Percentiles rank a stretch among this genome's conserved stretches.
Conservation (phyloP, 2,329 filamentous ascomycete species). For the Aspergillus awamori region DNA sequence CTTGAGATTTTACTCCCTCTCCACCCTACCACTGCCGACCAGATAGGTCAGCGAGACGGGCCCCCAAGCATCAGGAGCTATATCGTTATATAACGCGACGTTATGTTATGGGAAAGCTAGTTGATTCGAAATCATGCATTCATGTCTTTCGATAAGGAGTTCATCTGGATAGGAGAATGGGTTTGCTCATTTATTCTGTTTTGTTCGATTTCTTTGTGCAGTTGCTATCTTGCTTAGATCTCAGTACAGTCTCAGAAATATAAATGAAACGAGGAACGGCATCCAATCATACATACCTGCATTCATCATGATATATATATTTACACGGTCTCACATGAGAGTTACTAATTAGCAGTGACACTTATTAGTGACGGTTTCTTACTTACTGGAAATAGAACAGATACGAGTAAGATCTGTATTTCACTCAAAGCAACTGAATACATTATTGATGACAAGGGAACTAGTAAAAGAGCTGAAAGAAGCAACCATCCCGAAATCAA, state of each 20-base stretch:
- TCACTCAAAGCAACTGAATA: conserved; percentile 9
- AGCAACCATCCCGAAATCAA: conserved; percentile 19
- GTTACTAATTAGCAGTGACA: too few species aligned
- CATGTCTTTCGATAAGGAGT: not conserved
- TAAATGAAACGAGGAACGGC: not conserved
- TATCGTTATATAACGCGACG: not conserved
- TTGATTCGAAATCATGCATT: not conserved
- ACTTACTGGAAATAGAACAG: not conserved
- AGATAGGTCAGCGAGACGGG: not conserved
- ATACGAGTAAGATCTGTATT: not conserved
- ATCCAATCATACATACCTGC: not conserved
- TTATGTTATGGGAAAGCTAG: not conserved
- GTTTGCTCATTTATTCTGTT: not conserved
- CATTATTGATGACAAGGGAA: not conserved
- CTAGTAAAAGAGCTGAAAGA: conserved; percentile 16
- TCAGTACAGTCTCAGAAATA: conserved; percentile 1
- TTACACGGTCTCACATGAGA: too few species aligned
- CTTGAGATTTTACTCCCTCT: not conserved
- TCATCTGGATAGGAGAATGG: not conserved
- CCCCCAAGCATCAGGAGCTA: not conserved
- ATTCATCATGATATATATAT: too few species aligned
- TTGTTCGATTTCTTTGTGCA: not conserved
- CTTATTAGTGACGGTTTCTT: too few species aligned
- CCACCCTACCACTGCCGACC: not conserved
- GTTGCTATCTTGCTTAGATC: not conserved